phyloP scores from a whole-genome alignment of 495 filamentous ascomycete genomes.

The Cercophora scortea region DNA sequence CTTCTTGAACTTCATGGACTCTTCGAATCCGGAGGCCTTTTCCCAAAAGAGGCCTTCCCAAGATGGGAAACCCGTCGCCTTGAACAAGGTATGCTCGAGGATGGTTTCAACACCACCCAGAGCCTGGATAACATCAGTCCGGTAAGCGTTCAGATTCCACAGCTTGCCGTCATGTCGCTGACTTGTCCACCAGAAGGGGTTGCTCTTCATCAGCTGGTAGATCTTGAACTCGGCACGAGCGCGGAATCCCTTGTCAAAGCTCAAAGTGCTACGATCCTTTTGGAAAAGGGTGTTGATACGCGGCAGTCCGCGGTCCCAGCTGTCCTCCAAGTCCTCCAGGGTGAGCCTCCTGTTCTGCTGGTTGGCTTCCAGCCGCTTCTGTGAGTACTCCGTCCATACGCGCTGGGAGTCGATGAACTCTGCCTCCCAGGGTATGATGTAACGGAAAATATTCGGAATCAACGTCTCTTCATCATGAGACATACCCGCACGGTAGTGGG shows the following conservation, averaged over 20 bases:
- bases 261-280: conserved; percentile 94
- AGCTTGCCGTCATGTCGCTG: conserved; percentile 97
- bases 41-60: conserved; percentile 99
- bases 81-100: conserved; percentile 96
- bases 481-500: conserved; percentile 97
- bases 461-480: conserved; percentile 96
- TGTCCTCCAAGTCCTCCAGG: conserved; percentile 95
- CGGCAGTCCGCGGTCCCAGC: conserved; percentile 96
- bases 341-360: conserved; percentile 95
- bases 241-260: conserved; percentile 98
- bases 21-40: conserved; percentile 67
- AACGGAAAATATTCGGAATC: conserved; percentile 98
- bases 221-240: conserved; percentile 95
- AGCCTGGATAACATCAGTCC: conserved; percentile 97
- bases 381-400: conserved; percentile 98
- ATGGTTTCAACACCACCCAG: conserved; percentile 99
- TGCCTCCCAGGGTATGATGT: conserved; percentile 99
- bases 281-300: conserved; percentile 99
- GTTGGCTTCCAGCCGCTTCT: conserved; percentile 94
- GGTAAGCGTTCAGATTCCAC: conserved; percentile 97
- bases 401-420: conserved; percentile 99
- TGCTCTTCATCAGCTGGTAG: conserved; percentile 99
- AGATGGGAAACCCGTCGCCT: conserved; percentile 94
- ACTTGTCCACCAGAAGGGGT: conserved; percentile 99
- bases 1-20: conserved; percentile 98